A percentile compares a stretch with the other conserved stretches of the same genome.
Conservation (phyloP, 164 flowering plant species). For the Umbellularia californica region DNA sequence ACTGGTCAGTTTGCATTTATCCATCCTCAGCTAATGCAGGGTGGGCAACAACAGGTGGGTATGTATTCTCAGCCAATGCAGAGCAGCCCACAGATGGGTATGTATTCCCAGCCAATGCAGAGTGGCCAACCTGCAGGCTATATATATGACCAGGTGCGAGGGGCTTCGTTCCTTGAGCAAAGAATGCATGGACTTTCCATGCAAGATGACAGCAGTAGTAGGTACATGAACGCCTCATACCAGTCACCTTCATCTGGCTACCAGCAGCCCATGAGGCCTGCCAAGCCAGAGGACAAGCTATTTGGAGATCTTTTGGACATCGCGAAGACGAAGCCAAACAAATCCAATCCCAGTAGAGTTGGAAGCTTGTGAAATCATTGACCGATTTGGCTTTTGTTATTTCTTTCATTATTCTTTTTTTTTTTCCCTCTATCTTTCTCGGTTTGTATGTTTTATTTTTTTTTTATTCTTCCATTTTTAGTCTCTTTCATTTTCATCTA, state of each 20-base stretch:
- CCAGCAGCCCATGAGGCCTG: slow-evolving; percentile 50
- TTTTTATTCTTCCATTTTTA: slow-evolving; percentile 12
- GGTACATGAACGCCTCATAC: slow-evolving; percentile 36
- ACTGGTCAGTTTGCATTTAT: slow-evolving; percentile 30
- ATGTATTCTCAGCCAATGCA: slow-evolving; percentile 54
- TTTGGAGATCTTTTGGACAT: slow-evolving; percentile 95
- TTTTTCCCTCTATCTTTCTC: slow-evolving; percentile 13
- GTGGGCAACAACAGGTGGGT: slow-evolving; percentile 49
- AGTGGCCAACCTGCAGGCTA: slow-evolving; percentile 57
- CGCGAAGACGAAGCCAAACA: slow-evolving; percentile 58
- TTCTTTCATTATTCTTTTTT: background rate
- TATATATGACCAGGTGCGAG: slow-evolving; percentile 43
- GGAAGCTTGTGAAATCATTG: slow-evolving; percentile 50
- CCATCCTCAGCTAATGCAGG: slow-evolving; percentile 39
- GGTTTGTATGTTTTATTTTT: slow-evolving; percentile 2
- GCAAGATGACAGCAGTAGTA: slow-evolving; percentile 38
- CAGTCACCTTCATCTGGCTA: slow-evolving; percentile 38
- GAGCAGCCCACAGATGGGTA: slow-evolving; percentile 29
- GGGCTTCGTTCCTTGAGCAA: slow-evolving; percentile 22
- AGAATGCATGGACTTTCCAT: slow-evolving; percentile 66
- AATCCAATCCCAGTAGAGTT: slow-evolving; percentile 43
- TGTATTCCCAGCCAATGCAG: slow-evolving; percentile 60
- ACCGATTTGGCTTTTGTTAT: background rate
- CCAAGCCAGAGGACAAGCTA: slow-evolving; percentile 82
- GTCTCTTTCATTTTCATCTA: slow-evolving; percentile 6